Evolutionary conservation across 164 flowering plant species (phyloP).

Genomic region (Brasenia schreberi): DNA sequence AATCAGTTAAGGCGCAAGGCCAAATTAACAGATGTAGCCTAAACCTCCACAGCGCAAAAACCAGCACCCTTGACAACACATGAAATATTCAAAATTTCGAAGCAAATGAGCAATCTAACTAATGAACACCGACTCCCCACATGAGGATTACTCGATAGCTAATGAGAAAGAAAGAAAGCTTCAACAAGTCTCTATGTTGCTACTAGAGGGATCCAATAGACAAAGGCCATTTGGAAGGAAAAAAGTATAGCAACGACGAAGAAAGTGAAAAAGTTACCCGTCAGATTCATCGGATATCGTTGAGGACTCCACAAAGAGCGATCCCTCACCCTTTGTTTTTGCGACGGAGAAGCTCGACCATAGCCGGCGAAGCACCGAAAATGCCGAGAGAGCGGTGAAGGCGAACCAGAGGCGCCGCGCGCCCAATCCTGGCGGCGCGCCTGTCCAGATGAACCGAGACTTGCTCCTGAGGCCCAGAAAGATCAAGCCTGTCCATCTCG

Average conservation of each 20-base stretch:
- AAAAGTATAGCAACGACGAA: neutral
- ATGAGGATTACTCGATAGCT: no score
- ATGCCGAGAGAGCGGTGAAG: slow-evolving; percentile 71
- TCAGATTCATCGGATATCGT: slow-evolving; percentile 2
- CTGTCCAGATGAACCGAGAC: slow-evolving; percentile 64
- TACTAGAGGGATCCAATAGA: no score
- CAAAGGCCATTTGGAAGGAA: neutral
- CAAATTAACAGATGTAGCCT: no score
- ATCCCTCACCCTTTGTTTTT: slow-evolving; percentile 10
- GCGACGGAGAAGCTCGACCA: slow-evolving; percentile 32
- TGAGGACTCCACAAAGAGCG: slow-evolving; percentile 6
- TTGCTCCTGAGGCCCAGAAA: slow-evolving; percentile 60
- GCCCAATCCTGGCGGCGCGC: slow-evolving; percentile 59
- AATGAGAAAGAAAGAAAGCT: no score
- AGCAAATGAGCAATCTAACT: no score
- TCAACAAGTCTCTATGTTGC: no score
- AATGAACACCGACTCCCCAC: no score
- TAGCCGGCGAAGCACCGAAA: slow-evolving; percentile 46
- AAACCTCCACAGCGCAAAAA: no score
- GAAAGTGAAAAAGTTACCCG: slow-evolving; percentile 11
- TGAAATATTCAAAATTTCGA: no score
- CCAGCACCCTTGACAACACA: no score
- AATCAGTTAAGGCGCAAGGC: no score
- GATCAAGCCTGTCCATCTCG: slow-evolving; percentile 73
- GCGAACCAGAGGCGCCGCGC: slow-evolving; percentile 86